Evolutionary conservation across 208 protist species (phyloP), one percentile per base, ranked within the genome.

Genomic region (Crithidia expoeki): DNA sequence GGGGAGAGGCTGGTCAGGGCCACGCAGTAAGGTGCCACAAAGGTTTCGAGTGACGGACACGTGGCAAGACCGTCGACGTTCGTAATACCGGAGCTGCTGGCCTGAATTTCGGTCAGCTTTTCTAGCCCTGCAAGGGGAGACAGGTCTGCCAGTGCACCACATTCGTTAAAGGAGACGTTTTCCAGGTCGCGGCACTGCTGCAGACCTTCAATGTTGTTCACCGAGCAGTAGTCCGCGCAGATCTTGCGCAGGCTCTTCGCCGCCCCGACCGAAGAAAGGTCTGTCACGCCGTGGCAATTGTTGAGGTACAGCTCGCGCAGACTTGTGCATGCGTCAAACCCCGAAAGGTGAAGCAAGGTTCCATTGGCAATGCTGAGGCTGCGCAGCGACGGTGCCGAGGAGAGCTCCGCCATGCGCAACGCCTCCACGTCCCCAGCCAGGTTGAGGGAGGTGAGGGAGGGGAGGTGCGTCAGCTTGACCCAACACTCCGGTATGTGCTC

Each of bases 181-280:
- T 52, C 58, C 58, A 64, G 58, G 2, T n/a, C 42, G 11, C 42
- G 58, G 17, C 58, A 64, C 42, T 38, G 36, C 23, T 19, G 42
- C 36, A 64, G 42, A 4, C 58, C 58, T 23, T 21, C 58, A 38
- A 64, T 64, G 58, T 42, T 64, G 58, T 42, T 52, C 42, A 64
- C 58, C 58, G 58, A 64, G 58, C 58, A 64, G 28, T 32, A 34
- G 16, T 21, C 42, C 12, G 27, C 27, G 42, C 34, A 16, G 23
- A 64, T 25, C 2, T 11, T 27, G 0, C 25, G 25, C 42, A 64
- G 58, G 1, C 10, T 32, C 5, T 38, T 52, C 0, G 58, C 58
- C 9, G 23, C 42, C 32, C 27, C 58, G 0, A 64, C 27, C 19
- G 58, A 28, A 3, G 58, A 64, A 9, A 64, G 10, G 58, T 64